Conservation (phyloP, 2,329 filamentous ascomycete genomes). For the Alternaria rosae region DNA sequence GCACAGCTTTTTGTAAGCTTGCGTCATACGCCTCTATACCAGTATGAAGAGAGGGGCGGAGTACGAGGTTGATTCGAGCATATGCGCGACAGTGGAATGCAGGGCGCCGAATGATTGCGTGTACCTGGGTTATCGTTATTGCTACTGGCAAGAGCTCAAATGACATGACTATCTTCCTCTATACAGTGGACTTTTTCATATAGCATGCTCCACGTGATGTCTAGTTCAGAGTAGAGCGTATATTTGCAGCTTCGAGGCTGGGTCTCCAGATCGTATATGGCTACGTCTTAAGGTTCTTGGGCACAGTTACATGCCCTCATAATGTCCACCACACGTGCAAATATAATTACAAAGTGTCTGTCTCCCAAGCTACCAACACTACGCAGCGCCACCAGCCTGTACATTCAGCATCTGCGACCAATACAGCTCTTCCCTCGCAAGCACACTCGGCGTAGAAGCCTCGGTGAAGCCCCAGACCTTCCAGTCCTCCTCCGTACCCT, state of each 20-base stretch:
- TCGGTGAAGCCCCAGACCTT: constrained; percentile 69
- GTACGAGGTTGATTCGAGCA: constrained; percentile 1
- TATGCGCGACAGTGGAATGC: constrained; percentile 7
- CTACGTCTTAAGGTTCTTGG: background rate
- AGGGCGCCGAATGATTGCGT: constrained; percentile 6
- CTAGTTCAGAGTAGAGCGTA: background rate
- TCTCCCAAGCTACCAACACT: background rate
- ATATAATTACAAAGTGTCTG: constrained; percentile 22
- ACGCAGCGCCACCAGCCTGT: constrained; percentile 20
- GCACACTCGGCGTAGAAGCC: constrained; percentile 52
- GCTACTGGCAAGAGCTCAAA: constrained; percentile 6
- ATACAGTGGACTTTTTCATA: background rate
- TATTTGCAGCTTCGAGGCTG: background rate
- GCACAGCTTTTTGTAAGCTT: constrained; percentile 7
- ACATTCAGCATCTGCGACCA: constrained; percentile 27
- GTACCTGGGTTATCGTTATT: background rate
- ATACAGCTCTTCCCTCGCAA: constrained; percentile 33
- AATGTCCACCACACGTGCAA: constrained; percentile 12
- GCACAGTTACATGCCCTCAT: background rate
- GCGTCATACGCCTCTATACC: constrained; percentile 1
- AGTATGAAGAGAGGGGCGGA: background rate
- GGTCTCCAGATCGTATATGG: background rate
- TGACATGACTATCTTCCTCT: constrained; percentile 1
- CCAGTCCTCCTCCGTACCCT: constrained; percentile 62
- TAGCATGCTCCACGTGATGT: background rate